Base-by-base conservation (phyloP, 192 early-diverging fungal genomes). In the Umbelopsis sp. region DNA sequence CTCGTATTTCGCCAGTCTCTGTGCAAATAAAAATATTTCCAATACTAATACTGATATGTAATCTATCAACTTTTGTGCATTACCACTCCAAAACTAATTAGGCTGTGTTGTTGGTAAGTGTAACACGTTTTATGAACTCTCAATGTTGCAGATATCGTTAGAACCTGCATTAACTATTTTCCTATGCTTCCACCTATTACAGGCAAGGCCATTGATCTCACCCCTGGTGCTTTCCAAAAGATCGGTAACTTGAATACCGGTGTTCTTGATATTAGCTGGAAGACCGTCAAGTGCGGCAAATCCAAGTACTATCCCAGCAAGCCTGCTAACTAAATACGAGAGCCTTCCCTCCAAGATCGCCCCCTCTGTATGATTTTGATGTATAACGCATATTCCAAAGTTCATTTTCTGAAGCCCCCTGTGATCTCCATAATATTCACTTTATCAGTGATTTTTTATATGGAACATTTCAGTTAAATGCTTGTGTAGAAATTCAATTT, bases 181-280 rank as follows among this genome's bases (percentile, higher is more conserved):
- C n/a, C n/a, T n/a, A n/a, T 45, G 4, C n/a, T 2, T 67, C 65
- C 32, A 32, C 25, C 24, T 22, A 21, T 54, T 47, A 21, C 47
- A 75, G 74, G 45, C 0, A 66, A 67, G 50, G 76, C 68, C 7
- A 78, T 78, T 52, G 76, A 78, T 66, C 45, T 78, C 22, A 78
- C 76, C 45, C 76, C 76, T 45, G 69, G 31, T 70, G 76, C 76
- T 44, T 78, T 78, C 59, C 17, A 62, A 31, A 71, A 73, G 45
- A 17, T 78, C 22, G 74, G 74, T 31, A 44, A 72, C n/a, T 66
- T 78, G 49, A 45, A 69, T 31, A 34, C 43, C 16, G 76, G 76
- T 78, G 76, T 78, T 12, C 54, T 78, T 26, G 69, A 78, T 51
- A 74, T 78, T 12, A 43, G 47, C 36, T 78, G 76, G 76, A 73